Percentiles rank a stretch among this genome's conserved stretches.
These are phyloP conservation scores for Silybum marianum DNA, from an alignment of 129 eudicot species.

Conservation along the genomic window DNA sequence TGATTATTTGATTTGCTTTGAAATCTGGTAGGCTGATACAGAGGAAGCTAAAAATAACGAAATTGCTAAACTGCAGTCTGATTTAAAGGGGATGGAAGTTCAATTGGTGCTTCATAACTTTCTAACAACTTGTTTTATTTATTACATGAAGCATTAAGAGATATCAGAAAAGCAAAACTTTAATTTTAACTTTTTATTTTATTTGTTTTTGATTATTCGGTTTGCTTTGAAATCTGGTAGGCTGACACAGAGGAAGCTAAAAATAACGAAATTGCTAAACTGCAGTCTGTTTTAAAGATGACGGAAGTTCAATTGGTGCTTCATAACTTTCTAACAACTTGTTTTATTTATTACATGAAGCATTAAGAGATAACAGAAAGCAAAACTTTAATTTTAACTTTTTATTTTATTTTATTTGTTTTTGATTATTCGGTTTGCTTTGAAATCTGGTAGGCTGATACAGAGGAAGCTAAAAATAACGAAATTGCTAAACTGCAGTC, in stretches of 20 bases:
- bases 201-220: neutral
- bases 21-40: conserved; percentile 47
- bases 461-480: conserved; percentile 47
- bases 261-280: conserved; percentile 45
- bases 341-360: neutral
- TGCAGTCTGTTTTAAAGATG: conserved; percentile 54
- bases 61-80: conserved; percentile 46
- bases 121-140: neutral
- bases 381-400: neutral
- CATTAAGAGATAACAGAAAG: neutral
- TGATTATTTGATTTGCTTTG: neutral
- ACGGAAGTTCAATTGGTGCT: conserved; percentile 39
- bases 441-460: conserved; percentile 22
- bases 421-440: conserved; percentile 13
- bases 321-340: conserved; percentile 7
- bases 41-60: conserved; percentile 72
- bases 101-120: conserved; percentile 23
- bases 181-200: neutral
- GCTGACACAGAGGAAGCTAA: conserved; percentile 42
- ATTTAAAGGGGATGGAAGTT: conserved; percentile 51
- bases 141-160: neutral
- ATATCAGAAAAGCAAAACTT: neutral
- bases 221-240: conserved; percentile 21
- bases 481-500: conserved; percentile 46
- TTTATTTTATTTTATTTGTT: neutral